phyloP scores from a whole-genome alignment of 768 basidiomycete species.

The Jaapia argillacea region DNA sequence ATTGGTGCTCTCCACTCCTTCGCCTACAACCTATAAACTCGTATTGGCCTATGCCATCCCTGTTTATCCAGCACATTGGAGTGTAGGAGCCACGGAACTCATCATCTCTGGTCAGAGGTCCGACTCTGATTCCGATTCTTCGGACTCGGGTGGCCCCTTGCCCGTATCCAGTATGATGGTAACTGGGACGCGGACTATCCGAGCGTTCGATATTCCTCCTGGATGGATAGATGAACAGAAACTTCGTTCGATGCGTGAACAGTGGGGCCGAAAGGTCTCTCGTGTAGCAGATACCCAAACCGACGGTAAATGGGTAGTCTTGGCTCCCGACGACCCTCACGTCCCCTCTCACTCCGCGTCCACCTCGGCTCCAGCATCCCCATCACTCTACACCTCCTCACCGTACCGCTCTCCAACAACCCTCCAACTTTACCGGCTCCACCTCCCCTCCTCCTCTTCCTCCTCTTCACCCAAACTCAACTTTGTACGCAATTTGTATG shows the following conservation, averaged over 20 bases:
- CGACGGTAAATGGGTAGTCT: slow-evolving; percentile 79
- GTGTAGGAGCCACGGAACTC: slow-evolving; percentile 67
- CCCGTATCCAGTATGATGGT: slow-evolving; percentile 40
- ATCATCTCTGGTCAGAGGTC: slow-evolving; percentile 37
- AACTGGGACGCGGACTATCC: slow-evolving; percentile 47
- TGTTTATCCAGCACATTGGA: slow-evolving; percentile 77
- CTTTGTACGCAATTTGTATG: slow-evolving; percentile 64
- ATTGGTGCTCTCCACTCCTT: slow-evolving; percentile 61
- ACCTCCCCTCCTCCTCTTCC: slow-evolving; percentile 46
- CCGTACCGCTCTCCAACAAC: slow-evolving; percentile 37
- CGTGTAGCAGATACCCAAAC: slow-evolving; percentile 68
- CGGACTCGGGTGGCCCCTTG: too few relatives aligned
- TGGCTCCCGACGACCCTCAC: slow-evolving; percentile 41
- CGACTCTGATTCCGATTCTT: slow-evolving; percentile 3
- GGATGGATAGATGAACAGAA: slow-evolving; percentile 66
- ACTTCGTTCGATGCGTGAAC: slow-evolving; percentile 54
- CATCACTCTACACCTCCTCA: slow-evolving; percentile 20
- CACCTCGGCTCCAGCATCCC: background rate
- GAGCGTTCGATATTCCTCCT: slow-evolving; percentile 60
- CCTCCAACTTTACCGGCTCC: slow-evolving; percentile 68
- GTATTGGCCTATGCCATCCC: slow-evolving; percentile 67
- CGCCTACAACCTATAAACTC: slow-evolving; percentile 54
- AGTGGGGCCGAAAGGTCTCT: slow-evolving; percentile 69
- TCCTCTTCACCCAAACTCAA: slow-evolving; percentile 51
- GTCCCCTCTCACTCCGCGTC: slow-evolving; percentile 2